Conservation (phyloP, 2,329 filamentous ascomycete genomes). For the Claviceps paspali region DNA sequence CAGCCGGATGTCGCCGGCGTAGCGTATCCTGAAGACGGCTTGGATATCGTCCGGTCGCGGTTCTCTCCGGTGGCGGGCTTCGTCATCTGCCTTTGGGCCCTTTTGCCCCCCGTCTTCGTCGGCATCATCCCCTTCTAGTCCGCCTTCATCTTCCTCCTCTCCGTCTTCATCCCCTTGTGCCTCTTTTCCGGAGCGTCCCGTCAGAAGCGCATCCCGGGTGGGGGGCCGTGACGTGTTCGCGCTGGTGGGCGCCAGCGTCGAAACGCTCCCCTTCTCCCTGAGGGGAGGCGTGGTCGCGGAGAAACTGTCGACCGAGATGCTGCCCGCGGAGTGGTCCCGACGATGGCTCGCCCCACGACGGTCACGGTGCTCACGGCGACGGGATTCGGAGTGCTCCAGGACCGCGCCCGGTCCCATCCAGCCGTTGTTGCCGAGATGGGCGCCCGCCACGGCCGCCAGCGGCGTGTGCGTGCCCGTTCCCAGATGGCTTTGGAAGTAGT, state of each 20-base stretch:
- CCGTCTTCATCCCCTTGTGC: conserved; percentile 18
- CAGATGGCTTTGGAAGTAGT: conserved; percentile 70
- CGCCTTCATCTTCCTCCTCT: too few species aligned
- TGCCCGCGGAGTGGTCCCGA: conserved; percentile 31
- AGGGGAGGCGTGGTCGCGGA: conserved; percentile 18
- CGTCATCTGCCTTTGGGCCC: conserved; percentile 15
- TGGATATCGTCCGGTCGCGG: conserved; percentile 76
- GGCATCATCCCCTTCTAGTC: conserved; percentile 17
- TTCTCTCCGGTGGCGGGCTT: conserved; percentile 38
- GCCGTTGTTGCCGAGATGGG: conserved; percentile 25
- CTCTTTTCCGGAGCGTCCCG: conserved; percentile 24
- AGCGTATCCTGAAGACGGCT: conserved; percentile 79
- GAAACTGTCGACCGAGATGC: conserved; percentile 29
- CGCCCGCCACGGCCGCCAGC: conserved; percentile 63
- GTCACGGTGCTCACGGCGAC: conserved; percentile 6
- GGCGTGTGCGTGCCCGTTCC: conserved; percentile 66
- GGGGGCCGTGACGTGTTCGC: conserved; percentile 39
- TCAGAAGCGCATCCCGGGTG: conserved; percentile 33
- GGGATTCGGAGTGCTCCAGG: conserved; percentile 6
- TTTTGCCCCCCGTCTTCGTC: conserved; percentile 16
- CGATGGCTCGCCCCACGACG: conserved; percentile 14
- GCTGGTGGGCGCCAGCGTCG: conserved; percentile 42
- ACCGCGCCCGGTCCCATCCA: conserved; percentile 18
- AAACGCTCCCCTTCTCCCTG: conserved; percentile 46
- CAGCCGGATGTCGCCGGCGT: conserved; percentile 74